Base-by-base conservation (phyloP, 495 filamentous ascomycete species). In the Penicillium goetzii region DNA sequence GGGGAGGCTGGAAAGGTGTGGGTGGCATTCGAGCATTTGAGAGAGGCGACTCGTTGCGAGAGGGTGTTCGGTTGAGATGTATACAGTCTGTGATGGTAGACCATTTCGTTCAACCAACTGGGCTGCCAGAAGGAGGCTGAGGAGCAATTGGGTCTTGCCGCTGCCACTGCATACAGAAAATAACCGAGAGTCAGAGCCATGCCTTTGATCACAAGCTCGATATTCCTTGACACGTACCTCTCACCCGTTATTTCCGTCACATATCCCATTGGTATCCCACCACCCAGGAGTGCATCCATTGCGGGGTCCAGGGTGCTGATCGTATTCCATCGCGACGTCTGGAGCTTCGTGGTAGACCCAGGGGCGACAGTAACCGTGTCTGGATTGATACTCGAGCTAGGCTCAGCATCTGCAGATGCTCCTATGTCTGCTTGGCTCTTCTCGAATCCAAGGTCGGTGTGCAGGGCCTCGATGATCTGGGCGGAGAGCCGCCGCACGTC, bases 71-170 rank as follows among this genome's bases (percentile, higher is more conserved):
- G 96, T 99, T n/a, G 92, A 96, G 74, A 99, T 92, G 81, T 99
- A 98, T 10, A 99, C 81, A 0, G 91, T 86, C 14, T 86, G 80
- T 53, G 86, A 84, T 25, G 80, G 82, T 11, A 95, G 81, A 3
- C 93, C 94, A 34, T 82, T 77, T 0, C 90, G 89, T 2, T 85
- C 76, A 4, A 89, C 88, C 15, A 97, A 89, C 71, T 98, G 95
- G 12, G 85, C 85, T 15, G 92, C 83, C 33, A 97, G 85, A 40
- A 93, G 87, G 28, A 99, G 85, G 38, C 87, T 89, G 25, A 97
- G 89, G 23, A 97, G 90, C 76, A 97, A 88, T 75, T 99, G 96
- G 17, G 96, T 97, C 81, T 99, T 99, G 70, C 95, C 95, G 66
- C 90, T 89, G 69, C 93, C 95, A 76, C 92, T 89, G 68, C 1